These are phyloP conservation scores for Candida ulmi DNA, from an alignment of 805 yeast genomes.

Conservation along the genomic window DNA sequence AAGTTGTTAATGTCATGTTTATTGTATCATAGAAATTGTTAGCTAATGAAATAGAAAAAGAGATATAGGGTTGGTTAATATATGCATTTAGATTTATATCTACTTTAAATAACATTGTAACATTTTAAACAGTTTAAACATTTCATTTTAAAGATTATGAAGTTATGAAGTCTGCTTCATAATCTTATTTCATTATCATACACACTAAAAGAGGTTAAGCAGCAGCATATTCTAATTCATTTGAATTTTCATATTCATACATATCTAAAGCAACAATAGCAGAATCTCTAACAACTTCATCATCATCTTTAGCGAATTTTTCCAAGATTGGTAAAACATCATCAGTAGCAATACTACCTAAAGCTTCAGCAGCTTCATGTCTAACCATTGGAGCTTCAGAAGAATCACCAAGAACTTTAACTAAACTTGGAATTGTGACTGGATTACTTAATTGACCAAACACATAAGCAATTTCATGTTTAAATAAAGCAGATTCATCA, in stretches of 20 bases:
- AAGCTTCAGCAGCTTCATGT: conserved; percentile 99
- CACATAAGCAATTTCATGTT: conserved; percentile 97
- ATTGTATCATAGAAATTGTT: not conserved
- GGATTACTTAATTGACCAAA: conserved; percentile 97
- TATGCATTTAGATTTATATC: not conserved
- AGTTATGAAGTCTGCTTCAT: too few species aligned
- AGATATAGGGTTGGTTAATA: not conserved
- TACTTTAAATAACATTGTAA: too few species aligned
- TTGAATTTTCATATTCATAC: conserved; percentile 92
- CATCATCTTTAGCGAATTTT: conserved; percentile 72
- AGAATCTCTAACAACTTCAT: conserved; percentile 89
- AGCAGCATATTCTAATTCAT: conserved; percentile 66
- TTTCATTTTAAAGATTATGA: too few species aligned
- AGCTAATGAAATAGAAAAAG: not conserved
- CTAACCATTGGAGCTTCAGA: conserved; percentile 97
- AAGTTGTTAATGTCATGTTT: not conserved
- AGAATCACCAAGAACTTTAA: conserved; percentile 71
- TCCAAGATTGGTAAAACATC: conserved; percentile 88
- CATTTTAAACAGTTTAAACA: too few species aligned
- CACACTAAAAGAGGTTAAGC: too few species aligned
- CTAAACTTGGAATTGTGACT: conserved; percentile 80
- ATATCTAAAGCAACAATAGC: conserved; percentile 97
- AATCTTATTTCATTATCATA: not conserved
- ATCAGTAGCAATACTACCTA: conserved; percentile 94
- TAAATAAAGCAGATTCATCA: conserved; percentile 89